Evolutionary conservation across 2,329 filamentous ascomycete species (phyloP).

Genomic region (Fusarium piperis): DNA sequence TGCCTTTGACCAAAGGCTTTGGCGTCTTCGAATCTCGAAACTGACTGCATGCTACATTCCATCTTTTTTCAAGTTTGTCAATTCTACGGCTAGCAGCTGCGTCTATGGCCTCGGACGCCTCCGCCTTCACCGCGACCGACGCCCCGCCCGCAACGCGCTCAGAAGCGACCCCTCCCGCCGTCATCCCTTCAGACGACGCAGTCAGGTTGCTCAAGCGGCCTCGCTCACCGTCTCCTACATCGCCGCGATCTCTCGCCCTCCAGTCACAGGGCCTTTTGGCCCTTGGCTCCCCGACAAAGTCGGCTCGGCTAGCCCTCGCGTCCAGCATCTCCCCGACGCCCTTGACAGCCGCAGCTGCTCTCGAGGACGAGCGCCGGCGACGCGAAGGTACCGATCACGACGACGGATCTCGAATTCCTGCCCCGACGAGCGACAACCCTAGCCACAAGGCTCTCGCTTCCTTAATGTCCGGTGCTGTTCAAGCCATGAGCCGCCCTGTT

Average conservation of each 20-base stretch:
- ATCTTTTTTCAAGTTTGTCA: slow-evolving; percentile 24
- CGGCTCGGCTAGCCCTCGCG: slow-evolving; percentile 59
- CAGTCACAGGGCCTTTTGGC: slow-evolving; percentile 46
- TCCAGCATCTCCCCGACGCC: slow-evolving; percentile 57
- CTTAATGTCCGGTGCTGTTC: slow-evolving; percentile 62
- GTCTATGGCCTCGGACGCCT: slow-evolving; percentile 65
- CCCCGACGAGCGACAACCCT: slow-evolving; percentile 62
- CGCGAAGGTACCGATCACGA: slow-evolving; percentile 55
- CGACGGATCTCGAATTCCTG: slow-evolving; percentile 50
- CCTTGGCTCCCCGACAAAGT: slow-evolving; percentile 63
- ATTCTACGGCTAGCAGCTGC: slow-evolving; percentile 36
- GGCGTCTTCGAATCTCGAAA: slow-evolving; percentile 36
- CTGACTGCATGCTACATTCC: slow-evolving; percentile 36
- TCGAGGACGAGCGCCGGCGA: slow-evolving; percentile 63
- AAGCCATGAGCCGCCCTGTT: slow-evolving; percentile 65
- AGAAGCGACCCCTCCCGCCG: slow-evolving; percentile 48
- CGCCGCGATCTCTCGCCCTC: slow-evolving; percentile 45
- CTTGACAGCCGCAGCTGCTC: slow-evolving; percentile 63
- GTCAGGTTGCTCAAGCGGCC: slow-evolving; percentile 55
- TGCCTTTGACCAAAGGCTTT: slow-evolving; percentile 43
- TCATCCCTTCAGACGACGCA: slow-evolving; percentile 51
- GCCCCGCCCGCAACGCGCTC: slow-evolving; percentile 53
- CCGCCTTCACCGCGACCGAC: slow-evolving; percentile 63
- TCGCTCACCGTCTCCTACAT: slow-evolving; percentile 58
- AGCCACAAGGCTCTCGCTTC: slow-evolving; percentile 63